Evolutionary conservation across 2,329 filamentous ascomycete species (phyloP).

Genomic region (Camptophora hylomeconis): DNA sequence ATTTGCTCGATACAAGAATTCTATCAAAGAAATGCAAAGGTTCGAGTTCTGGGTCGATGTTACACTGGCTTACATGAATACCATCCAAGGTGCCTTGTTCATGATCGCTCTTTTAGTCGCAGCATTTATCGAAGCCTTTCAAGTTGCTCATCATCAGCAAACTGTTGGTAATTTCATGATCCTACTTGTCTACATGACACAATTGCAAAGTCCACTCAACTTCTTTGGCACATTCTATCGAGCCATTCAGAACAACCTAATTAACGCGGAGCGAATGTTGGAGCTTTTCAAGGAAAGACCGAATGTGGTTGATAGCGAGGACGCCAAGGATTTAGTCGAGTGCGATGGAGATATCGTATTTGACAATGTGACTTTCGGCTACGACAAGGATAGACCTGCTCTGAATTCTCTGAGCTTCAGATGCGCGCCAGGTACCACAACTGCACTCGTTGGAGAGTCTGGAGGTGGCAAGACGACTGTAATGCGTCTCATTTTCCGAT

Average conservation of each 20-base stretch:
- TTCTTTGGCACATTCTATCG: slow-evolving; percentile 93
- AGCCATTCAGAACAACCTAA: slow-evolving; percentile 92
- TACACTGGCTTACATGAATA: slow-evolving; percentile 68
- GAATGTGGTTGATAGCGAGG: slow-evolving; percentile 67
- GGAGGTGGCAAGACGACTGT: slow-evolving; percentile 95
- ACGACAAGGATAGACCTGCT: slow-evolving; percentile 75
- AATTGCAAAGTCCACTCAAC: slow-evolving; percentile 68
- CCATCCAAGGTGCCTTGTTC: slow-evolving; percentile 67
- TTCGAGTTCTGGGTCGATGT: slow-evolving; percentile 66
- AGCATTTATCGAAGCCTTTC: slow-evolving; percentile 62
- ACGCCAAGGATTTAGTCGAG: slow-evolving; percentile 46
- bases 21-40: slow-evolving; percentile 57
- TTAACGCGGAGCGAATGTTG: slow-evolving; percentile 86
- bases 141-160: slow-evolving; percentile 55
- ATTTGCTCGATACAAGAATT: slow-evolving; percentile 57
- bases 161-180: slow-evolving; percentile 59
- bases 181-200: slow-evolving; percentile 64
- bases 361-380: slow-evolving; percentile 80
- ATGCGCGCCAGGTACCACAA: slow-evolving; percentile 80
- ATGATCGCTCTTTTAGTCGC: slow-evolving; percentile 61
- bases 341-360: slow-evolving; percentile 78
- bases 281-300: slow-evolving; percentile 95
- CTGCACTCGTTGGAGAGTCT: slow-evolving; percentile 89
- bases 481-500: slow-evolving; percentile 89
- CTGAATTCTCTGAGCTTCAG: slow-evolving; percentile 73